Base-by-base conservation (phyloP, 768 basidiomycete species). In the Leccinum imitatum region DNA sequence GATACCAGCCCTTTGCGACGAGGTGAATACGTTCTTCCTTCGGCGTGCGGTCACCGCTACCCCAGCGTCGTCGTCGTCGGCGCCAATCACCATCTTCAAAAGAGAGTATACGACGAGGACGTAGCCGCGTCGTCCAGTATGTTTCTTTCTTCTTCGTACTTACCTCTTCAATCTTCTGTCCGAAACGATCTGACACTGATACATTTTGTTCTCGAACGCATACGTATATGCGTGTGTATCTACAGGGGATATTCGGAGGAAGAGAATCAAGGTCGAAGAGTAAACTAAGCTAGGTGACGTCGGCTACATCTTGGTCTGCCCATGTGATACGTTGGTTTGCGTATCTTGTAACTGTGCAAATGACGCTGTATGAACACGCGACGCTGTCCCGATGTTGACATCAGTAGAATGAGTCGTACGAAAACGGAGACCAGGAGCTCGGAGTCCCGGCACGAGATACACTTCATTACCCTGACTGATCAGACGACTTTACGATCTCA, bases 211-310 rank as follows among this genome's bases (percentile, higher is more conserved):
- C 25, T 33, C 25, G 15, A 50, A 59, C 19, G 23, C 27, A 19
- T 37, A 37, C 14, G 37, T 17, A 17, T 39, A 17, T 39, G 37
- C 37, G 37, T 39, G 6, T 17, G 37, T 39, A 17, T 0, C 15
- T 21, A 17, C 8, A 63, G 66, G 53, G 14, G 39, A 50, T 15
- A 39, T 7, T 39, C 37, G 15, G 35, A 39, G 41, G n/a, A 70
- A 65, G 50, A 65, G 44, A 11, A 53, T 69, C 50, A 69, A 69
- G 54, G 41, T 61, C 17, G 63, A 70, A 30, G 57, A 69, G 25
- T 44, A 39, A 39, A 39, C 6, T 39, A 17, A 39, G 53, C 25
- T 27, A 27, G 27, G 27, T 27, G 27, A 27, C 15, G 39, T 17
- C 3, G 17, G 39, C 39, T n/a, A 41, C 17, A 8, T 41, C 39